Conservation (phyloP, 2,329 filamentous ascomycete species). For the Exophiala xenobiotica region DNA sequence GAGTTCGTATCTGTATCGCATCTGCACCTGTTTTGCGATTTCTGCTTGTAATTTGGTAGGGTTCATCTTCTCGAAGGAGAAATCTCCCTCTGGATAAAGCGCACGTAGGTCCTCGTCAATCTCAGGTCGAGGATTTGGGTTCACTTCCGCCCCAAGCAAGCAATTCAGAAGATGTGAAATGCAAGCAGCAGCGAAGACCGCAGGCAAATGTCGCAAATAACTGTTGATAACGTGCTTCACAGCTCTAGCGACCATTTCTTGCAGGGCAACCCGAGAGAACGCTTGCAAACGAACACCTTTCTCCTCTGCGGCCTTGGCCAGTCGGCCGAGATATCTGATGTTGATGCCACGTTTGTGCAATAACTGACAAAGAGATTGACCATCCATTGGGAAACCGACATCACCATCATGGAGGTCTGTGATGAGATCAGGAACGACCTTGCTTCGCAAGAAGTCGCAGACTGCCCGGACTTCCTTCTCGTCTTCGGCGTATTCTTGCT, state of each 20-base stretch:
- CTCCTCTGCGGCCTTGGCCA: conserved; percentile 67
- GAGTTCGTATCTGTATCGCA: conserved; percentile 75
- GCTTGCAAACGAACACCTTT: conserved; percentile 72
- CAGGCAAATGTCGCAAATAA: conserved; percentile 76
- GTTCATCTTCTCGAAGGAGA: conserved; percentile 76
- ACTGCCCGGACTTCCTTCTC: conserved; percentile 85
- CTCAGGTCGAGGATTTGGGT: conserved; percentile 73
- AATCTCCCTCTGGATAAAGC: conserved; percentile 78
- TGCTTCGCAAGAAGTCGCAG: conserved; percentile 72
- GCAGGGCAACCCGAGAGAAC: conserved; percentile 72
- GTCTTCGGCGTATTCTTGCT: conserved; percentile 75
- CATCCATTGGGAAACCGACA: conserved; percentile 97
- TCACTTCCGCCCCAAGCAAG: conserved; percentile 73
- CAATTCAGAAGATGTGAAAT: conserved; percentile 91
- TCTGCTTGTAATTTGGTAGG: conserved; percentile 68
- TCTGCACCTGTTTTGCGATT: conserved; percentile 68
- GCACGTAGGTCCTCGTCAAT: conserved; percentile 70
- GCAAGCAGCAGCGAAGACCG: conserved; percentile 75
- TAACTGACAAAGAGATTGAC: conserved; percentile 81
- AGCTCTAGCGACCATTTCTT: conserved; percentile 91
- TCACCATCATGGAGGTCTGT: conserved; percentile 88
- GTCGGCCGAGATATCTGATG: conserved; percentile 86
- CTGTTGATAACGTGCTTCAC: conserved; percentile 89
- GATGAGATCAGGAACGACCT: conserved; percentile 79
- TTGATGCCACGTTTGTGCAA: conserved; percentile 98